A percentile compares a stretch with the other conserved stretches of the same genome.
Conservation (phyloP, 164 flowering plant genomes). For the Vitis riparia region DNA sequence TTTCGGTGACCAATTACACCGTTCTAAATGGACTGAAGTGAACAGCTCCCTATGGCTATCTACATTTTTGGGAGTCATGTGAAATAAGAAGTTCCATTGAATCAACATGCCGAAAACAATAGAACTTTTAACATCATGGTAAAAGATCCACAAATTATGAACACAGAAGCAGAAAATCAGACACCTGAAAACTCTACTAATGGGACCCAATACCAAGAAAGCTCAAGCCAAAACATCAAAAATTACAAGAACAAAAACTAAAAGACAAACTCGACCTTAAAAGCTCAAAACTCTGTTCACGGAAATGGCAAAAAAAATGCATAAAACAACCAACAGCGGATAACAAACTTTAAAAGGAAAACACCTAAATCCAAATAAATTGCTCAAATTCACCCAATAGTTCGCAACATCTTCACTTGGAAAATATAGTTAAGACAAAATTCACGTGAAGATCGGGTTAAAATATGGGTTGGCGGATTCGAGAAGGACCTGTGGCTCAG, state of each 20-base stretch:
- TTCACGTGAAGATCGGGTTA: not conserved
- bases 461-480: not conserved
- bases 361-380: not conserved
- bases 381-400: not conserved
- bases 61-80: not conserved
- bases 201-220: constrained; percentile 22
- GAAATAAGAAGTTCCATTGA: constrained; percentile 5
- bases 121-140: not conserved
- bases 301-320: not conserved
- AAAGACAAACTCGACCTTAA: constrained; percentile 9
- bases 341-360: not conserved
- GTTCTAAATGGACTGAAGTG: too few relatives aligned
- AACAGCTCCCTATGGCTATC: too few relatives aligned
- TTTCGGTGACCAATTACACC: too few relatives aligned
- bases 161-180: not conserved
- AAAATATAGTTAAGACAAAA: not conserved
- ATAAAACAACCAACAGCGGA: constrained; percentile 7
- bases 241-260: constrained; percentile 11
- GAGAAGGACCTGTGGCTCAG: constrained; percentile 74
- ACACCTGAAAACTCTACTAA: constrained; percentile 1
- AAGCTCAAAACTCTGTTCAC: not conserved
- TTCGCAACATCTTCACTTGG: not conserved
- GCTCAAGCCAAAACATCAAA: constrained; percentile 8
- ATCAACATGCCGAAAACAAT: not conserved
- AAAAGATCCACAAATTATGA: not conserved